These are phyloP conservation scores for Ilyonectria sp. DNA, from an alignment of 2,329 filamentous ascomycete species.

Conservation along the genomic window DNA sequence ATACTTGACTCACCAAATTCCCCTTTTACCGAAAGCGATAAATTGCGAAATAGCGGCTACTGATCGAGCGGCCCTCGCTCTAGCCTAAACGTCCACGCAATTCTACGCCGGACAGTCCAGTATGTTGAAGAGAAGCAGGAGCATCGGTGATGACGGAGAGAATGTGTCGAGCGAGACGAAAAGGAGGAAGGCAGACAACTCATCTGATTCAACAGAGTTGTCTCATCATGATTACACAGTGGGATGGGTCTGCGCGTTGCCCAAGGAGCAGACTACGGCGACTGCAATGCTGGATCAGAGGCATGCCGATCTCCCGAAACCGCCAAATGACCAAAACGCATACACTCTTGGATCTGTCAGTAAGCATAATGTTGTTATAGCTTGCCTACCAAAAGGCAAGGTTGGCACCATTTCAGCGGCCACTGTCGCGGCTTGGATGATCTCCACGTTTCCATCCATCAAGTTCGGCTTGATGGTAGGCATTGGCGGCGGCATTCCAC, in stretches of 20 bases:
- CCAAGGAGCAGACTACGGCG: constrained; percentile 24
- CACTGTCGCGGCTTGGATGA: background rate
- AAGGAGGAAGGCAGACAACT: too few relatives aligned
- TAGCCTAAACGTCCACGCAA: too few relatives aligned
- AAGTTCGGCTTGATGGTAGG: background rate
- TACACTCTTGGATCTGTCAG: constrained; percentile 17
- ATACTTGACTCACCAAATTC: too few relatives aligned
- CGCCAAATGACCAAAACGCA: constrained; percentile 5
- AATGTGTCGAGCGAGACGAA: too few relatives aligned
- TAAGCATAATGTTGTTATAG: background rate
- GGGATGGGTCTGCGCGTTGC: constrained; percentile 31
- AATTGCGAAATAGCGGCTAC: too few relatives aligned
- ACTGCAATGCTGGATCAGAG: constrained; percentile 20
- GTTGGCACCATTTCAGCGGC: background rate
- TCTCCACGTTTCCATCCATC: background rate
- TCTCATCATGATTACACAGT: constrained; percentile 12
- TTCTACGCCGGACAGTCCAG: too few relatives aligned
- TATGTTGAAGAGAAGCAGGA: too few relatives aligned
- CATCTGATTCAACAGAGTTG: too few relatives aligned
- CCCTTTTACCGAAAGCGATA: too few relatives aligned
- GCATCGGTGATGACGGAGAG: too few relatives aligned
- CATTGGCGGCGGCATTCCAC: background rate
- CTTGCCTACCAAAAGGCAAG: background rate
- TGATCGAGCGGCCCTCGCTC: too few relatives aligned
- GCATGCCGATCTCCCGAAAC: background rate